Conservation (phyloP, 139 green algal species). For the Haematococcus sp. region DNA sequence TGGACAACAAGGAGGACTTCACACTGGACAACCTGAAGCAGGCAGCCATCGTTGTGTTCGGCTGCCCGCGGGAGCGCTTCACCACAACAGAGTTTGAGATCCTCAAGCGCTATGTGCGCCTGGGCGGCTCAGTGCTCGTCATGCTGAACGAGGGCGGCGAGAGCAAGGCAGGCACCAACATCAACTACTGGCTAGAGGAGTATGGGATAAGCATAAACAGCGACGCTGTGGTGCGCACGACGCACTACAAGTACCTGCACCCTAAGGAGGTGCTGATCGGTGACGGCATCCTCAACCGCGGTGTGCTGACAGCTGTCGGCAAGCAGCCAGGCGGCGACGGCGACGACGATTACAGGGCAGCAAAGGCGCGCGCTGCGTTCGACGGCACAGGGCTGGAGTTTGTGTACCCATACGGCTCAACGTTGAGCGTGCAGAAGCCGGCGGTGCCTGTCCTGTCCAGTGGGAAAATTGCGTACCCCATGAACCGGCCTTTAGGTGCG, state of each 20-base stretch:
- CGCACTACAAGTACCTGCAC: conserved; percentile 82
- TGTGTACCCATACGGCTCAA: conserved; percentile 77
- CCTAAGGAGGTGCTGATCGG: conserved; percentile 73
- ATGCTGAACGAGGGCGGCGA: conserved; percentile 66
- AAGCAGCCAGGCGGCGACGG: conserved; percentile 26
- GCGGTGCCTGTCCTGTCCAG: conserved; percentile 73
- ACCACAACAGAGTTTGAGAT: conserved; percentile 57
- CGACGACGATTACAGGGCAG: conserved; percentile 36
- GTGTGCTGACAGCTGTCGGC: conserved; percentile 46
- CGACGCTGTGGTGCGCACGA: conserved; percentile 70
- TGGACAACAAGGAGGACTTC: conserved; percentile 48
- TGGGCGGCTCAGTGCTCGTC: conserved; percentile 68
- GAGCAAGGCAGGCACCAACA: conserved; percentile 59
- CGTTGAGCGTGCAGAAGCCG: conserved; percentile 65
- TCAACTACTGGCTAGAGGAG: conserved; percentile 81
- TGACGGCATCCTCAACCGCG: conserved; percentile 80
- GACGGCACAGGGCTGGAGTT: conserved; percentile 61
- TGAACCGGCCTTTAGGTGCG: conserved; percentile 63
- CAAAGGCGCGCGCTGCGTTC: conserved; percentile 32
- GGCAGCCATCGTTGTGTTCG: conserved; percentile 69
- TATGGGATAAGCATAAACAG: conserved; percentile 70
- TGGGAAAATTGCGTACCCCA: conserved; percentile 76
- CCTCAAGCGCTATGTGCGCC: conserved; percentile 47
- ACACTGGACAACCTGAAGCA: conserved; percentile 36
- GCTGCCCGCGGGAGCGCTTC: conserved; percentile 68